Evolutionary conservation across 2,329 filamentous ascomycete genomes (phyloP), one percentile per base, ranked within the genome.

Genomic region (Conoideocrella luteorostrata): DNA sequence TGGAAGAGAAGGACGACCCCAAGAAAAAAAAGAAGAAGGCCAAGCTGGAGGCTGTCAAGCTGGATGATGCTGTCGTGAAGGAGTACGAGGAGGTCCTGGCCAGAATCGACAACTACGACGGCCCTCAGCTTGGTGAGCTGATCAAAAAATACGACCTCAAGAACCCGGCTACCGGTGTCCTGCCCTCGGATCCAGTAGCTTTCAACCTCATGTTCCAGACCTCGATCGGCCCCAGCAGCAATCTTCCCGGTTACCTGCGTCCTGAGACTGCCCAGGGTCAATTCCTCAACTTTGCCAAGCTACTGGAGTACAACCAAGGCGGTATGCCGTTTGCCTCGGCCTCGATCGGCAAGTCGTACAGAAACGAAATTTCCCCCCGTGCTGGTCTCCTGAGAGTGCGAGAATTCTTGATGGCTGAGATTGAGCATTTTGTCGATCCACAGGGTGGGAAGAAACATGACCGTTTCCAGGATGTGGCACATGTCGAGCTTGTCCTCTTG

Each of bases 151-250:
- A 93, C 67, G 82, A 95, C 53, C 85, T 98, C 65, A 86, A 80
- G 69, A 95, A 95, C 68, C 90, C 91, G 22, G 75, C 77, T 40
- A 95, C 86, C 54, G 85, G 82, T 54, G 78, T 81, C 49, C 78
- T 86, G 55, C 82, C 94, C 29, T 78, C 80, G 22, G 83, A 86
- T 23, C 93, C 93, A 4, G 84, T 95, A 40, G 76, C 88, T 33
- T 96, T 97, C 79, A 98, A 98, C 71, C 82, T 98, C 59, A 98
- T 98, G 93, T 98, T 97, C 75, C 84, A 91, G 67, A 96, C 91
- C 33, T 76, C 86, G 28, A 97, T 98, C 61, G 93, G 93, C 49
- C 90, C 91, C 45, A 94, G 87, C 70, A 86, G 86, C 66, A 90
- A 94, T 61, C 74, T 86, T 50, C 80, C 86, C 38, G 90, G 88